Evolutionary conservation across 495 filamentous ascomycete genomes (phyloP), one percentile per base, ranked within the genome.

Genomic region (Xylaria scruposa): DNA sequence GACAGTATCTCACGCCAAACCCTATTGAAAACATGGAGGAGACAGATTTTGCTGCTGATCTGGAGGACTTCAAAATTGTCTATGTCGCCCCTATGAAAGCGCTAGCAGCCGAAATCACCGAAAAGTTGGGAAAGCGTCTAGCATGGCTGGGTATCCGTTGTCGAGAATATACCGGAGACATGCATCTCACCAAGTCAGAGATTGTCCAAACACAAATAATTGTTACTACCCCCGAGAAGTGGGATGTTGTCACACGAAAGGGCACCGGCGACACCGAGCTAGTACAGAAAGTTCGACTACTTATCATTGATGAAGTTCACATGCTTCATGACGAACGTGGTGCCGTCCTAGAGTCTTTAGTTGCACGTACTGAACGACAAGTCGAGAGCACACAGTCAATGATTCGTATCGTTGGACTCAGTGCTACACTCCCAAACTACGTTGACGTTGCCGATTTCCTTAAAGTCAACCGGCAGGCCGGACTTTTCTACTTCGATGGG

Each of bases 11-110:
- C 9, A 83, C 85, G 13, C 95, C 97, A 0, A 92, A 89, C 76
- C 95, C 94, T 0, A 80, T 88, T 4, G 93, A 95, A 63, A 81
- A 93, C n/a, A 90, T 89, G 0, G 85, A 90, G 65, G 89, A 91
- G 0, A 90, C 85, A 0, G 91, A 95, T 42, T 97, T 97, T 76
- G 86, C 85, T 8, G 92, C 97, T 3, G 85, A 91, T 49, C 85
- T 90, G 19, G 91, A 97, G 44, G 93, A 95, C 72, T 99, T 99
- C 87, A 99, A 99, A 80, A 95, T 98, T 72, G 90, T 99, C 56
- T 99, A 98, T 74, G 95, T 99, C 29, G 97, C 96, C 40, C 96
- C 96, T 0, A 94, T 99, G 95, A 99, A 99, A 83, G 96, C 96
- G 19, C 82, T 99, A 33, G 96, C 97, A 10, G 94, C 97, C 15